Evolutionary conservation across 441 rosid species (phyloP), one percentile per base, ranked within the genome.

Genomic region (Gossypium aridum): DNA sequence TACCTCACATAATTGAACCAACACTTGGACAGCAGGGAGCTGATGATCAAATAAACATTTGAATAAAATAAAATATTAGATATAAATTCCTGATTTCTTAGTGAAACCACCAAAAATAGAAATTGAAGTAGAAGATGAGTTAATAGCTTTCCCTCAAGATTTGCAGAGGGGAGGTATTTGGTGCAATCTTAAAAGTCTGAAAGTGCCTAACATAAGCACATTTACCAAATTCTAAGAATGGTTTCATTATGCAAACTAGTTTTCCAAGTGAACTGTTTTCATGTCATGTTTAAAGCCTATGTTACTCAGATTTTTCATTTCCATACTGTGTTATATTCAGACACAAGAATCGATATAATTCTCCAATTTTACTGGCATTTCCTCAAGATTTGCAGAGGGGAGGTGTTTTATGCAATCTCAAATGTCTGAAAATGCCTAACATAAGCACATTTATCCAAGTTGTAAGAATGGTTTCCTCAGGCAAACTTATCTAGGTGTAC

Each of bases 21-120:
- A 53, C n/a, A 80, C 80, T 80, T 78, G 83, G 62, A 82, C 77
- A 47, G 80, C 83, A 59, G 85, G 79, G 71, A 82, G 76, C 84
- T 82, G 80, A 56, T 47, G 10, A 67, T 68, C 26, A 53, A 16
- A 76, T 28, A 49, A 45, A 64, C 47, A 59, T 67, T 17, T 37
- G 63, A 53, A n/a, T 26, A 51, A 51, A 39, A 69, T 49, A 23
- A 23, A 45, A 67, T 20, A 14, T 45, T 45, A 68, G 37, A 5
- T 37, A 37, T 37, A 37, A 37, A 37, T 37, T 37, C 43, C 43
- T 37, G 43, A 8, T 37, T 37, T 37, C 43, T 65, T 43, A 22
- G 31, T 5, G 70, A 12, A 9, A 20, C n/a, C 43, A 37, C 43
- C 43, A 37, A 37, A 37, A 7, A 1, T 7, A 45, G 20, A 25